Percentiles rank a stretch among this genome's conserved stretches.
Conservation (phyloP, 163 green algal genomes). For the Chloroidium sp. region DNA sequence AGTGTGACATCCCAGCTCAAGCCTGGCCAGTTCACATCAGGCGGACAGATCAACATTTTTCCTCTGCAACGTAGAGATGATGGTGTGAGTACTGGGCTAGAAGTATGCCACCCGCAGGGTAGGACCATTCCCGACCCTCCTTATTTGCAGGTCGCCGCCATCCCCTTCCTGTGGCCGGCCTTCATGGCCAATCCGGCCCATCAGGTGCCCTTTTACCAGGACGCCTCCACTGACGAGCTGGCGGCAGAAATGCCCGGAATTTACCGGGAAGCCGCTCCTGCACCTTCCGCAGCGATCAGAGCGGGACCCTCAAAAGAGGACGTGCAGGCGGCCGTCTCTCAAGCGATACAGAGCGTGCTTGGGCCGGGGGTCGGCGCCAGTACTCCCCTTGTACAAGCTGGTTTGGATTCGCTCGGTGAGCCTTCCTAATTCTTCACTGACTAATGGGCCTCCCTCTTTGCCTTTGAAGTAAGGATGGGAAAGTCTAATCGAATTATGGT, state of each 20-base stretch:
- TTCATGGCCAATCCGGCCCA: constrained; percentile 6
- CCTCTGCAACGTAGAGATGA: no score
- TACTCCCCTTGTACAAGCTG: constrained; percentile 47
- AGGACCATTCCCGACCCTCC: no score
- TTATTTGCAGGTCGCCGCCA: constrained; percentile 11
- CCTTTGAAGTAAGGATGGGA: no score
- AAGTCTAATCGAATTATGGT: no score
- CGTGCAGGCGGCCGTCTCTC: background rate
- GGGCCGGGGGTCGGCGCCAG: constrained; percentile 19
- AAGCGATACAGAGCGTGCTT: constrained; percentile 4
- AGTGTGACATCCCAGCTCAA: no score
- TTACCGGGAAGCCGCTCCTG: background rate
- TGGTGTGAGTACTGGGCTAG: no score
- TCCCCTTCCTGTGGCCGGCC: constrained; percentile 19
- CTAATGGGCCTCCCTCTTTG: background rate
- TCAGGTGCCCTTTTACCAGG: constrained; percentile 2
- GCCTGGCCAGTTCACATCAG: no score
- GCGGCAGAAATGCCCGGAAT: background rate
- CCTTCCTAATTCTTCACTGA: background rate
- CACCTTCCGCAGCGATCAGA: no score
- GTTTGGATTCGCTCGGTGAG: constrained; percentile 58
- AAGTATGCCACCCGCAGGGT: no score
- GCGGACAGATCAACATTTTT: no score
- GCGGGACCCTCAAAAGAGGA: background rate
- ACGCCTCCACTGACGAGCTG: background rate